Conservation (phyloP, 805 yeast genomes). For the Schizosaccharomyces pombe region DNA sequence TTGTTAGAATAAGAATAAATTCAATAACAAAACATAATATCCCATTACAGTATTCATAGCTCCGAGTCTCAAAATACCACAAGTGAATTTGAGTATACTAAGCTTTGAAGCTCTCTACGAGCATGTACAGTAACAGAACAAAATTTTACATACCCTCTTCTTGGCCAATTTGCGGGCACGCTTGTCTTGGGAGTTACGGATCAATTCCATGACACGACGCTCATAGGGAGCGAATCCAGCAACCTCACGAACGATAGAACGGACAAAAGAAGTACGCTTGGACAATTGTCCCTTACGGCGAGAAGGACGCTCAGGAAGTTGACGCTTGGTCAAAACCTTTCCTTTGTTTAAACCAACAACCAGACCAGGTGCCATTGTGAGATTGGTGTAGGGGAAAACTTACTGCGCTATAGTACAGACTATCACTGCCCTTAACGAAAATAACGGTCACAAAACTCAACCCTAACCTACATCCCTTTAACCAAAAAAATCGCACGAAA, state of each 20-base stretch:
- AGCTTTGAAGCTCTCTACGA: too few species aligned
- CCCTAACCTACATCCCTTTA: slow-evolving; percentile 1
- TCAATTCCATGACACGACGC: slow-evolving; percentile 96
- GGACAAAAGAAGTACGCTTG: slow-evolving; percentile 88
- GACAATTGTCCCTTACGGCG: slow-evolving; percentile 92
- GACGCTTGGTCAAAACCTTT: slow-evolving; percentile 75
- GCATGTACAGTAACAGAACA: too few species aligned
- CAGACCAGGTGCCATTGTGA: slow-evolving; percentile 25
- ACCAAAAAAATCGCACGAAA: too few species aligned
- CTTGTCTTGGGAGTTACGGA: slow-evolving; percentile 99
- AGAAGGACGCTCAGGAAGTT: slow-evolving; percentile 69
- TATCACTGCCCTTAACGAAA: not conserved
- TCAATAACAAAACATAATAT: not conserved
- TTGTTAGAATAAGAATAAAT: not conserved
- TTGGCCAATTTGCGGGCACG: slow-evolving; percentile 99
- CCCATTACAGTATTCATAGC: too few species aligned
- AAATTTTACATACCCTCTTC: slow-evolving; percentile 31
- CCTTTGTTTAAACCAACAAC: slow-evolving; percentile 99
- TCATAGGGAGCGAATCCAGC: slow-evolving; percentile 98
- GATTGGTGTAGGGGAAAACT: not conserved
- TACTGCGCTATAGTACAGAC: not conserved
- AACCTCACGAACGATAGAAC: slow-evolving; percentile 88
- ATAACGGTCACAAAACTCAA: not conserved
- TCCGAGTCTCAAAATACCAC: too few species aligned
- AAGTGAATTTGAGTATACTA: too few species aligned